Conservation (phyloP, 495 filamentous ascomycete species). For the Haplographium delicatum region DNA sequence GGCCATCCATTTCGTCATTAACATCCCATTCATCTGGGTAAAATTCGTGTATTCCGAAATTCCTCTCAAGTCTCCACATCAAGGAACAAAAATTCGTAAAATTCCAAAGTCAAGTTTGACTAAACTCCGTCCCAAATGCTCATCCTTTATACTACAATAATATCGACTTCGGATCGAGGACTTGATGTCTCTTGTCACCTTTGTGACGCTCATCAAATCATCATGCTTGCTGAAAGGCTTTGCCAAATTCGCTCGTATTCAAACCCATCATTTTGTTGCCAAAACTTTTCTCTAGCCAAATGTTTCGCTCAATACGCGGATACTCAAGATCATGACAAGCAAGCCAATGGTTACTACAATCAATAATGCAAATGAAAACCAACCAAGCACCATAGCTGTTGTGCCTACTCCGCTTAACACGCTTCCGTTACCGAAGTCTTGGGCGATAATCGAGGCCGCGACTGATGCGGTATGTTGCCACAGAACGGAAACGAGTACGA, state of each 20-base stretch:
- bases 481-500: conserved; percentile 68
- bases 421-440: conserved; percentile 92
- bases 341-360: conserved; percentile 92
- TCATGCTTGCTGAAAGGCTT: conserved; percentile 26
- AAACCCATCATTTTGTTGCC: background rate
- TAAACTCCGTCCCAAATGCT: conserved; percentile 29
- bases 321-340: conserved; percentile 92
- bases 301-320: conserved; percentile 46
- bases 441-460: conserved; percentile 84
- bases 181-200: background rate
- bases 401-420: conserved; percentile 84
- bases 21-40: conserved; percentile 19
- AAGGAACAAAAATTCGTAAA: conserved; percentile 7
- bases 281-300: conserved; percentile 19
- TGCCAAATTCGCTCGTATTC: conserved; percentile 2
- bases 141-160: conserved; percentile 21
- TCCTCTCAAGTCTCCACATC: background rate
- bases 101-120: conserved; percentile 5
- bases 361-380: conserved; percentile 90
- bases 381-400: conserved; percentile 91
- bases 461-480: conserved; percentile 92
- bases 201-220: conserved; percentile 11
- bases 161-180: too few relatives aligned
- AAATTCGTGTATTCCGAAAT: too few relatives aligned
- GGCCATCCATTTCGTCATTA: conserved; percentile 10